These are phyloP conservation scores for Saccharomyces pastorianus DNA, from an alignment of 1,139 yeast genomes.

Conservation along the genomic window DNA sequence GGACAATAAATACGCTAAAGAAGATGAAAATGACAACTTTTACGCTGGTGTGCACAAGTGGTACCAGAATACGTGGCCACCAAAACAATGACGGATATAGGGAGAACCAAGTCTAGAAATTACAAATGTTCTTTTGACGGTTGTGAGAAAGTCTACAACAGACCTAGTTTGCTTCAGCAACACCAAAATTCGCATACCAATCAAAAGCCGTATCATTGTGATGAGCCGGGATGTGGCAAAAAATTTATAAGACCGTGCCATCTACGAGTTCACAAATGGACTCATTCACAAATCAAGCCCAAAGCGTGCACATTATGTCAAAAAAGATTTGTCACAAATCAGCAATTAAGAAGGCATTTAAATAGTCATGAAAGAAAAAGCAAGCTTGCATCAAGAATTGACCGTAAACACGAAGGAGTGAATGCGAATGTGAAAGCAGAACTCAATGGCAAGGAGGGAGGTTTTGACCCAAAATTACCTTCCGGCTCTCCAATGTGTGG, in stretches of 20 bases:
- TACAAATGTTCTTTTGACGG: slow-evolving; percentile 33
- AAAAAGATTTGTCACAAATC: slow-evolving; percentile 56
- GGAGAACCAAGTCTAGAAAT: slow-evolving; percentile 44
- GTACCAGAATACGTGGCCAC: background rate
- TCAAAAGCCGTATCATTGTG: slow-evolving; percentile 74
- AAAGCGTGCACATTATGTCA: slow-evolving; percentile 53
- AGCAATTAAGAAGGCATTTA: slow-evolving; percentile 78
- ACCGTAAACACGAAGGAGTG: background rate
- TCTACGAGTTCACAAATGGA: slow-evolving; percentile 60
- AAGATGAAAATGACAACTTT: background rate
- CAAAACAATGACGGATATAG: slow-evolving; percentile 28
- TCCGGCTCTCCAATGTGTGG: background rate
- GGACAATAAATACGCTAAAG: background rate
- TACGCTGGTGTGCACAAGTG: background rate
- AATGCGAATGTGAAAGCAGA: background rate
- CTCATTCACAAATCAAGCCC: slow-evolving; percentile 57
- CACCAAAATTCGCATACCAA: slow-evolving; percentile 76
- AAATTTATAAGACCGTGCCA: slow-evolving; percentile 60
- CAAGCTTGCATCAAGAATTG: background rate
- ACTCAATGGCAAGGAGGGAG: background rate
- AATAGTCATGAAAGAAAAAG: slow-evolving; percentile 39
- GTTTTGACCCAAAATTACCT: background rate
- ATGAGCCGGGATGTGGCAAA: slow-evolving; percentile 59
- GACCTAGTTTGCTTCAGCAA: slow-evolving; percentile 45
- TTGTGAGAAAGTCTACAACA: slow-evolving; percentile 42